Percentiles rank a stretch among this genome's conserved stretches.
Evolutionary conservation across 805 yeast genomes (phyloP).

Genomic region (Metschnikowia lochheadii): DNA sequence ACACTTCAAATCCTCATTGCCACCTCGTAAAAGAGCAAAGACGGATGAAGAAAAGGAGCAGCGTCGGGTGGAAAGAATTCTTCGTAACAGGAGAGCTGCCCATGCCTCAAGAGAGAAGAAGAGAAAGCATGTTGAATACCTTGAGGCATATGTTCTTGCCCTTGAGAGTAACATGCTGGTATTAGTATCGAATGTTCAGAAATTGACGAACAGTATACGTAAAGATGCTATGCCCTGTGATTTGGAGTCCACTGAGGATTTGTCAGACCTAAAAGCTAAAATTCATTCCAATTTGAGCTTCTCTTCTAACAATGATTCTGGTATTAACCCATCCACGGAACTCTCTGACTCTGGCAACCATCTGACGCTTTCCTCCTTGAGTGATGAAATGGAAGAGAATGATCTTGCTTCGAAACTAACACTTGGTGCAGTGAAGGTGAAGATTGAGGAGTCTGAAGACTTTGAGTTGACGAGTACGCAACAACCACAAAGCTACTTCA

Average conservation of each 20-base stretch:
- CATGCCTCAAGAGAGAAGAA: slow-evolving; percentile 97
- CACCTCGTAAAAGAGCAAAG: slow-evolving; percentile 95
- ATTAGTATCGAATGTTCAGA: slow-evolving; percentile 24
- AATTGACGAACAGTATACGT: slow-evolving; percentile 12
- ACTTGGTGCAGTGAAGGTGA: slow-evolving; percentile 4
- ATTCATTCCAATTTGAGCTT: slow-evolving; percentile 11
- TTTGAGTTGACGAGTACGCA: slow-evolving; percentile 6
- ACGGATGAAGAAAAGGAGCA: slow-evolving; percentile 97
- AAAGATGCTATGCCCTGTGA: slow-evolving; percentile 6
- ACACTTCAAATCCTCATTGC: slow-evolving; percentile 49
- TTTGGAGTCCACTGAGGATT: slow-evolving; percentile 13
- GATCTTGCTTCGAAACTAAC: slow-evolving; percentile 4
- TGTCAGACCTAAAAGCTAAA: slow-evolving; percentile 12
- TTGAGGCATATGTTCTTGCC: slow-evolving; percentile 57
- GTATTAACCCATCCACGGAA: background rate
- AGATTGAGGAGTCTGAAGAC: slow-evolving; percentile 10
- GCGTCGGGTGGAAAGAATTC: slow-evolving; percentile 85
- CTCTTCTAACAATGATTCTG: background rate
- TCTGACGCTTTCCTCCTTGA: slow-evolving; percentile 2
- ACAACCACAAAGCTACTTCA: slow-evolving; percentile 21
- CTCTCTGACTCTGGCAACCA: background rate
- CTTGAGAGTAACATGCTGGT: slow-evolving; percentile 35
- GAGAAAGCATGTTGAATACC: slow-evolving; percentile 81
- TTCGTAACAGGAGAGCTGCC: slow-evolving; percentile 94
- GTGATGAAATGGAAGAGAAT: slow-evolving; percentile 3